Evolutionary conservation across 495 filamentous ascomycete genomes (phyloP).

Genomic region (Evernia prunastri): DNA sequence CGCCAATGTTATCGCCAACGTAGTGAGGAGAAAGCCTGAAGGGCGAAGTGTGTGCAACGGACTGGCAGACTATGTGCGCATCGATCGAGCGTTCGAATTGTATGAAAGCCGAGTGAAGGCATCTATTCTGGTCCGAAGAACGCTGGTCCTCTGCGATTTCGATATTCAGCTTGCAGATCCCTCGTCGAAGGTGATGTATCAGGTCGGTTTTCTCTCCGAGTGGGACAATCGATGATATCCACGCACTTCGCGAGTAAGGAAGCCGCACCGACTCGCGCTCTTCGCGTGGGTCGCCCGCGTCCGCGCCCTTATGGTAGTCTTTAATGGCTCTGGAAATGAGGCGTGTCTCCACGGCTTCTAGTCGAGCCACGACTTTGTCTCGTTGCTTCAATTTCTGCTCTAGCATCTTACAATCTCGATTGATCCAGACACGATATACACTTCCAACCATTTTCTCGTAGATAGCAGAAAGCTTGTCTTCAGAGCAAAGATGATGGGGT

Average conservation of each 20-base stretch:
- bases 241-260: neutral
- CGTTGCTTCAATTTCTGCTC: conserved; percentile 5
- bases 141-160: conserved; percentile 4
- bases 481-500: neutral
- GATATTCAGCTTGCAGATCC: neutral
- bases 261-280: conserved; percentile 9
- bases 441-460: conserved; percentile 2
- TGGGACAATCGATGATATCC: conserved; percentile 1
- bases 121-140: neutral
- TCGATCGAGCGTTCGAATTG: conserved; percentile 9
- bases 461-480: conserved; percentile 1
- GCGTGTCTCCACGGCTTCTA: conserved; percentile 8
- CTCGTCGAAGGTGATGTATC: conserved; percentile 4
- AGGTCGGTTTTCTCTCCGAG: conserved; percentile 9
- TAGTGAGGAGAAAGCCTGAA: neutral
- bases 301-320: conserved; percentile 3
- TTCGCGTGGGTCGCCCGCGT: neutral
- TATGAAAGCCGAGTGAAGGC: conserved; percentile 10
- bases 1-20: neutral
- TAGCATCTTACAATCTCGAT: conserved; percentile 12
- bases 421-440: conserved; percentile 8
- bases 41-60: neutral
- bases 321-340: conserved; percentile 11
- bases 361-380: neutral
- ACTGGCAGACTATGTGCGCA: conserved; percentile 3